Conservation (phyloP, 345 rosid species). For the Reutealis trisperma region DNA sequence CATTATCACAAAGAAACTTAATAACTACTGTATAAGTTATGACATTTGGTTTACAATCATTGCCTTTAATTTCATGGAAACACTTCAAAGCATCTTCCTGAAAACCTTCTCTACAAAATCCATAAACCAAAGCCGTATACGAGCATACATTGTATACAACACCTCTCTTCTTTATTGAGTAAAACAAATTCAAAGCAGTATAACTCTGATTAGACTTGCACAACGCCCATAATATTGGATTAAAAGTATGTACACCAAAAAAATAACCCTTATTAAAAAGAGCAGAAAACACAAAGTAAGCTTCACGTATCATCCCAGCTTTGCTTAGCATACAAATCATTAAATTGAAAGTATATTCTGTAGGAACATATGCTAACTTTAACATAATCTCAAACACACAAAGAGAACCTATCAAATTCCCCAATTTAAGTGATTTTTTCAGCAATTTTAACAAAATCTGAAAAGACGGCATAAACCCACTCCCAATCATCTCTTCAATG, state of each 20-base stretch:
- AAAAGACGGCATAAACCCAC: conserved; percentile 36
- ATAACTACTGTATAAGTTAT: conserved; percentile 40
- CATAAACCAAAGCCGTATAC: conserved; percentile 46
- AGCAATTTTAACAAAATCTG: conserved; percentile 22
- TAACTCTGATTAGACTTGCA: conserved; percentile 35
- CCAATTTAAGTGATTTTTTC: conserved; percentile 25
- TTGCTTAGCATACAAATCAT: conserved; percentile 35
- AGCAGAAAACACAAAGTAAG: conserved; percentile 22
- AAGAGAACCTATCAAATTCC: conserved; percentile 26
- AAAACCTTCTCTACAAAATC: conserved; percentile 38
- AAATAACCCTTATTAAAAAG: conserved; percentile 23
- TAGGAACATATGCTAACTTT: conserved; percentile 29
- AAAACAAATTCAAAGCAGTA: conserved; percentile 31
- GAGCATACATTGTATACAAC: conserved; percentile 34
- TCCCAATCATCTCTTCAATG: conserved; percentile 32
- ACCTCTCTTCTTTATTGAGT: conserved; percentile 41
- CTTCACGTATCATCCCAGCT: conserved; percentile 30
- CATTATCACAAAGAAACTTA: conserved; percentile 39
- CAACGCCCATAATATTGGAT: conserved; percentile 43
- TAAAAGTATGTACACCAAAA: conserved; percentile 27
- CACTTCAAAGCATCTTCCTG: conserved; percentile 27
- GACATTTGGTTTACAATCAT: conserved; percentile 35
- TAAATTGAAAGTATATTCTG: conserved; percentile 16
- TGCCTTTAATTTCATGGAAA: conserved; percentile 31
- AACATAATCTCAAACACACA: conserved; percentile 33